These are phyloP conservation scores for Starmerella davenportii DNA, from an alignment of 805 yeast genomes.

Conservation along the genomic window DNA sequence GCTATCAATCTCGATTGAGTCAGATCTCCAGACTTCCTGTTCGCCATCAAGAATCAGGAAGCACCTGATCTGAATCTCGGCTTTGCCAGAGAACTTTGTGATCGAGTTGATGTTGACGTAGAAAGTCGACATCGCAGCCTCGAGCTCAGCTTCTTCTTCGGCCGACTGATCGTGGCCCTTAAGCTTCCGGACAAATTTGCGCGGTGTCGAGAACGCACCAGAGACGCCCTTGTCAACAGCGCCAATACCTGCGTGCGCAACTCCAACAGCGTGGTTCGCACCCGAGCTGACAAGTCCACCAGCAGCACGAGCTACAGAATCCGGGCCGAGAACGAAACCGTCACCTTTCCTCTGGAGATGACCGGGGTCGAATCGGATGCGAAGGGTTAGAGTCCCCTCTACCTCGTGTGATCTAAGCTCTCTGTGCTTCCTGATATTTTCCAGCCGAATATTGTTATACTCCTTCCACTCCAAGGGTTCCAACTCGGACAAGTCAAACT, in stretches of 20 bases:
- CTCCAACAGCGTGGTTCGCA: conserved; percentile 28
- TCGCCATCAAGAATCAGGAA: conserved; percentile 24
- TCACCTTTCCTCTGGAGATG: conserved; percentile 29
- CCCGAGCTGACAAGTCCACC: conserved; percentile 16
- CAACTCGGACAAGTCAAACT: conserved; percentile 37
- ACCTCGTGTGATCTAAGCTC: conserved; percentile 33
- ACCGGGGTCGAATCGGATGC: conserved; percentile 49
- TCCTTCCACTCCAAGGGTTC: conserved; percentile 39
- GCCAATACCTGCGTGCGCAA: conserved; percentile 27
- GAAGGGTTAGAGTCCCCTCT: conserved; percentile 42
- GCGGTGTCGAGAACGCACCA: conserved; percentile 24
- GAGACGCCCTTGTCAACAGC: conserved; percentile 37
- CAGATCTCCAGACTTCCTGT: conserved; percentile 50
- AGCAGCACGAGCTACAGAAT: conserved; percentile 15
- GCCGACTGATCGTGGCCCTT: conserved; percentile 21
- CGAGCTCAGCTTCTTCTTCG: conserved; percentile 10
- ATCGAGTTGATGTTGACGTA: conserved; percentile 12
- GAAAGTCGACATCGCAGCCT: conserved; percentile 8
- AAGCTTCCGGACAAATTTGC: conserved; percentile 28
- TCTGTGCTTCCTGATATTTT: conserved; percentile 24
- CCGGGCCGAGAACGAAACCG: conserved; percentile 12
- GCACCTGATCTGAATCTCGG: conserved; percentile 32
- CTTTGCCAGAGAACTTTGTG: conserved; percentile 17
- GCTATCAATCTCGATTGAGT: conserved; percentile 33
- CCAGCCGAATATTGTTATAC: conserved; percentile 35